Conservation (phyloP, 441 rosid genomes). For the Erodium trifolium region DNA sequence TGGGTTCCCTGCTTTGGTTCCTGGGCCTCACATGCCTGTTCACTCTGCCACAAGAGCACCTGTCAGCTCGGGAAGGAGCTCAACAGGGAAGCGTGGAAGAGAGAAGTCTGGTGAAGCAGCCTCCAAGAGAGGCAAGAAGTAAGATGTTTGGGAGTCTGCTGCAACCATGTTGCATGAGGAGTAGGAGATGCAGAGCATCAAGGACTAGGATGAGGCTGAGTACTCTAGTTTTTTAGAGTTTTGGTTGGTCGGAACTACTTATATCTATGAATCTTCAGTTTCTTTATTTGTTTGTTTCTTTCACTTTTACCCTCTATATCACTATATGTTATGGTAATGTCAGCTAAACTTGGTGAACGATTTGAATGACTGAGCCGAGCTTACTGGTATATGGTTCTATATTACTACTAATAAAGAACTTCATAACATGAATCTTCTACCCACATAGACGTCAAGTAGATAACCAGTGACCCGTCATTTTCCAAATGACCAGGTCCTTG, state of each 20-base stretch:
- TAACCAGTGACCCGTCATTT: no score
- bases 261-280: neutral
- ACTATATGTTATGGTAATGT: neutral
- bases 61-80: constrained; percentile 20
- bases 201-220: constrained; percentile 39
- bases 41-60: constrained; percentile 23
- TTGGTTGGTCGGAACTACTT: neutral
- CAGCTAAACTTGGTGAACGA: neutral
- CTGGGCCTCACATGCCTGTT: constrained; percentile 61
- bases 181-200: constrained; percentile 51
- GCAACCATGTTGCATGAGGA: constrained; percentile 17
- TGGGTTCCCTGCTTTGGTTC: constrained; percentile 92
- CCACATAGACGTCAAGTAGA: no score
- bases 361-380: neutral
- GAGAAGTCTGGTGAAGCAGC: constrained; percentile 27
- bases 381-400: no score
- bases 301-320: neutral
- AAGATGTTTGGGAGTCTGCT: constrained; percentile 12
- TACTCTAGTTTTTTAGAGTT: constrained; percentile 5
- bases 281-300: neutral
- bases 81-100: constrained; percentile 29
- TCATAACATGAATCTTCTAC: neutral
- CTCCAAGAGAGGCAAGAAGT: constrained; percentile 43
- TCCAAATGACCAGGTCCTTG: neutral
- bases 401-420: neutral